A percentile compares a stretch with the other conserved stretches of the same genome.
Conservation (phyloP, 1,139 yeast genomes). For the Meyerozyma sp. region DNA sequence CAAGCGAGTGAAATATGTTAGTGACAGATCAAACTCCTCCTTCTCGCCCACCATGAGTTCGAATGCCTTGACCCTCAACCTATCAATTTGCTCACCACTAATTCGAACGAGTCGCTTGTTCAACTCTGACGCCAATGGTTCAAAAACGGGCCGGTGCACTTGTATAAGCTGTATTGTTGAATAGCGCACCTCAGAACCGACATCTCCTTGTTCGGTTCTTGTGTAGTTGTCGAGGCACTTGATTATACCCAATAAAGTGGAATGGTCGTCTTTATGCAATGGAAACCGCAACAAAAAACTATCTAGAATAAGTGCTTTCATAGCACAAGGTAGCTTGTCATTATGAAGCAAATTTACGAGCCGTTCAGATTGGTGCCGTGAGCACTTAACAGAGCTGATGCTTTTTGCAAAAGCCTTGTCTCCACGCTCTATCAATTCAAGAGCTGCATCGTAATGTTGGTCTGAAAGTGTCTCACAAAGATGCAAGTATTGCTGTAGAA, state of each 20-base stretch:
- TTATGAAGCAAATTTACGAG: neutral
- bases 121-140: conserved; percentile 12
- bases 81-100: conserved; percentile 42
- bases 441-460: neutral
- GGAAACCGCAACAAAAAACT: neutral
- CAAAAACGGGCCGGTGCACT: conserved; percentile 13
- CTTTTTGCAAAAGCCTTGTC: neutral
- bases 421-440: neutral
- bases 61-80: conserved; percentile 24
- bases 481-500: neutral
- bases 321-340: neutral
- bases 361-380: neutral
- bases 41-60: conserved; percentile 10
- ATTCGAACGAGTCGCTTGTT: conserved; percentile 44
- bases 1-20: conserved; percentile 1
- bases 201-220: conserved; percentile 67
- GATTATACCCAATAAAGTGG: neutral
- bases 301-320: neutral
- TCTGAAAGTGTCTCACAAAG: neutral
- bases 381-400: neutral
- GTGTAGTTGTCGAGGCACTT: conserved; percentile 50
- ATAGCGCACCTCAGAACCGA: conserved; percentile 66
- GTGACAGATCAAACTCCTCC: neutral
- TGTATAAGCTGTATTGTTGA: conserved; percentile 41
- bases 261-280: neutral